Base-by-base conservation (phyloP, 176 grass and related monocot genomes). In the Avena sativa region DNA sequence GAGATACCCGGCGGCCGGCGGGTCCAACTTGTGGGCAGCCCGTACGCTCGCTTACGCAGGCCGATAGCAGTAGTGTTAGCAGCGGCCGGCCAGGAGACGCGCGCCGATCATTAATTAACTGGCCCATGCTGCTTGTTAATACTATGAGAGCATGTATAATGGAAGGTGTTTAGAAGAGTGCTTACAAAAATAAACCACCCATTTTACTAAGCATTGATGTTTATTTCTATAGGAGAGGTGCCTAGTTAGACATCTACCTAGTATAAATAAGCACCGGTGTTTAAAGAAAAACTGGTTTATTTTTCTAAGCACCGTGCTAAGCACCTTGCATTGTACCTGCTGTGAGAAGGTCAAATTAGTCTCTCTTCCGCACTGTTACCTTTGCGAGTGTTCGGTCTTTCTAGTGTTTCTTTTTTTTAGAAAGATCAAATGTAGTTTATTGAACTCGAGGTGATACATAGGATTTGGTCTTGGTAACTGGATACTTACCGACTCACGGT, bases 1-100 rank as follows among this genome's bases (percentile, higher is more conserved):
- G 76, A 81, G 57, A 84, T 84, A 55, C 47, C 46, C 14, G 21
- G 13, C 28, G 28, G 28, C 65, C 25, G 28, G 21, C 25, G 57
- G 36, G 34, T 48, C 48, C 67, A 85, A 75, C 70, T 59, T 74
- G n/a, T 8, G 25, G 71, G 71, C 71, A 12, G 70, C 70, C 23
- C 50, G 51, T 67, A 76, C 26, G 50, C 50, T 21, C 32, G 53
- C 11, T 12, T 9, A 49, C 43, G 44, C 2, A n/a, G 38, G 36
- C 34, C 46, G 38, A 66, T 15, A 66, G 17, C 11, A 48, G 43
- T 1, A 48, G 43, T 1, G 6, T 6, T 23, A 47, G 20, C 6
- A 48, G 28, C 28, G 28, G 28, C 28, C 28, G 28, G 28, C 28
- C 28, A 28, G 28, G 28, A 28, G 28, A 28, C 1, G 23, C 23